Evolutionary conservation across 2,329 filamentous ascomycete genomes (phyloP).

Genomic region (Didymella segeticola): DNA sequence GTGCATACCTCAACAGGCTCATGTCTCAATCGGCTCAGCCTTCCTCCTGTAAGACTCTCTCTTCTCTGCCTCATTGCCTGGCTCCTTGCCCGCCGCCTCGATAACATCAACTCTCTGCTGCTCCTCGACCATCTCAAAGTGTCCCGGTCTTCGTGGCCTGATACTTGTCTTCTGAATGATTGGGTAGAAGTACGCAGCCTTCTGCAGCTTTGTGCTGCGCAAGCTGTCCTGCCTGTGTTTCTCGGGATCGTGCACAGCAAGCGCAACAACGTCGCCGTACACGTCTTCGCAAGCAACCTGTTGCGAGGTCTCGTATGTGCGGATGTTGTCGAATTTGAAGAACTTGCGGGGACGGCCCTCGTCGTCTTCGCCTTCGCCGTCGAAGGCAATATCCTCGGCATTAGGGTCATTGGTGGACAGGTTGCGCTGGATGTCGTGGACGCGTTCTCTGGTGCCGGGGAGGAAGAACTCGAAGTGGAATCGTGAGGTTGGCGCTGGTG

Average conservation of each 20-base stretch:
- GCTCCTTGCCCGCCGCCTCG: slow-evolving; percentile 59
- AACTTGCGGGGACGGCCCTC: slow-evolving; percentile 56
- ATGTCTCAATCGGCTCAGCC: slow-evolving; percentile 48
- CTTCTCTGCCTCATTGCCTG: slow-evolving; percentile 57
- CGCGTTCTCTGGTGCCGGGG: slow-evolving; percentile 56
- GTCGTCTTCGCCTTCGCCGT: slow-evolving; percentile 46
- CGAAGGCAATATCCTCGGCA: slow-evolving; percentile 53
- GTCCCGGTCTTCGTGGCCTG: slow-evolving; percentile 52
- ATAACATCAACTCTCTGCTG: slow-evolving; percentile 59
- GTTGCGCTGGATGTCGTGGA: slow-evolving; percentile 62
- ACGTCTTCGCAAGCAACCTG: slow-evolving; percentile 60
- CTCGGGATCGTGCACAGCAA: slow-evolving; percentile 64
- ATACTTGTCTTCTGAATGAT: slow-evolving; percentile 64
- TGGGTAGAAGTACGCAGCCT: slow-evolving; percentile 69
- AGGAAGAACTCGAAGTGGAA: slow-evolving; percentile 68
- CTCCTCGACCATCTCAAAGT: slow-evolving; percentile 51
- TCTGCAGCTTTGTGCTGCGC: slow-evolving; percentile 47
- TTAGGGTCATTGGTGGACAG: slow-evolving; percentile 61
- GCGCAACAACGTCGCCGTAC: slow-evolving; percentile 62
- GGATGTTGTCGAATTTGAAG: slow-evolving; percentile 64
- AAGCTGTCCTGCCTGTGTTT: slow-evolving; percentile 47
- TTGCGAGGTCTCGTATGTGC: slow-evolving; percentile 66
- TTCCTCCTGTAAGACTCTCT: slow-evolving; percentile 53
- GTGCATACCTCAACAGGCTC: slow-evolving; percentile 25
- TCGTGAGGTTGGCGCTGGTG: slow-evolving; percentile 60